These are phyloP conservation scores for Cyclaneusma minus DNA, from an alignment of 2,329 filamentous ascomycete genomes.

Conservation along the genomic window DNA sequence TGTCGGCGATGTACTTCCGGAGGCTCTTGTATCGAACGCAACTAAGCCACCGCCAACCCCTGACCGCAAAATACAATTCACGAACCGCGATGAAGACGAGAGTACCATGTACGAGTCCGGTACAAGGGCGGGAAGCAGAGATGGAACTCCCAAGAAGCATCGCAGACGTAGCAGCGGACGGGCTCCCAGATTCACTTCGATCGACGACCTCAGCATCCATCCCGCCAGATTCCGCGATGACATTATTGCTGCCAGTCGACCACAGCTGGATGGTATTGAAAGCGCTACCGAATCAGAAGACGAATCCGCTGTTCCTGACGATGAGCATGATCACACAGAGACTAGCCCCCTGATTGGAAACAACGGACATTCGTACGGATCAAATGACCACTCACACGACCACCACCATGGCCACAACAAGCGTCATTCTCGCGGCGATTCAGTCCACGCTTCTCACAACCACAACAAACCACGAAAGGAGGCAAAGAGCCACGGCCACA, in stretches of 20 bases:
- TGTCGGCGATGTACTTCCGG: conserved; percentile 45
- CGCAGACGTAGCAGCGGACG: conserved; percentile 19
- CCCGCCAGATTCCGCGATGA: conserved; percentile 83
- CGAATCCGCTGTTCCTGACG: conserved; percentile 10
- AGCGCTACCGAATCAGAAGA: conserved; percentile 32
- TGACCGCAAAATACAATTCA: conserved; percentile 14
- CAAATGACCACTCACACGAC: conserved; percentile 2
- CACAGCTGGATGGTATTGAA: conserved; percentile 41
- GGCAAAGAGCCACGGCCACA: conserved; percentile 54
- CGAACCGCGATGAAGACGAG: conserved; percentile 13
- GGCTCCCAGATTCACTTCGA: conserved; percentile 41
- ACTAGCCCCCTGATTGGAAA: conserved; percentile 8
- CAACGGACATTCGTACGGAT: conserved; percentile 1
- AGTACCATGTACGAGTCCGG: conserved; percentile 5
- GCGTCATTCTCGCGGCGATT: conserved; percentile 10
- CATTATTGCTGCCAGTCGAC: conserved; percentile 70
- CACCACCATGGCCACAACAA: conserved; percentile 9
- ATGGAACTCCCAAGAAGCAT: conserved; percentile 9
- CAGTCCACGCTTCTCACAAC: conserved; percentile 57
- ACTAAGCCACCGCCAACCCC: conserved; percentile 13
- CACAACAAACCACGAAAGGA: conserved; percentile 60
- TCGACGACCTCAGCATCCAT: conserved; percentile 65
- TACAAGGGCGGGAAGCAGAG: conserved; percentile 9
- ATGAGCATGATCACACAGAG: conserved; percentile 14
- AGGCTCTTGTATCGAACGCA: conserved; percentile 40